A percentile compares a stretch with the other conserved stretches of the same genome.
These are phyloP conservation scores for Oxyria digyna DNA, from an alignment of 148 eudicot species.

Conservation along the genomic window DNA sequence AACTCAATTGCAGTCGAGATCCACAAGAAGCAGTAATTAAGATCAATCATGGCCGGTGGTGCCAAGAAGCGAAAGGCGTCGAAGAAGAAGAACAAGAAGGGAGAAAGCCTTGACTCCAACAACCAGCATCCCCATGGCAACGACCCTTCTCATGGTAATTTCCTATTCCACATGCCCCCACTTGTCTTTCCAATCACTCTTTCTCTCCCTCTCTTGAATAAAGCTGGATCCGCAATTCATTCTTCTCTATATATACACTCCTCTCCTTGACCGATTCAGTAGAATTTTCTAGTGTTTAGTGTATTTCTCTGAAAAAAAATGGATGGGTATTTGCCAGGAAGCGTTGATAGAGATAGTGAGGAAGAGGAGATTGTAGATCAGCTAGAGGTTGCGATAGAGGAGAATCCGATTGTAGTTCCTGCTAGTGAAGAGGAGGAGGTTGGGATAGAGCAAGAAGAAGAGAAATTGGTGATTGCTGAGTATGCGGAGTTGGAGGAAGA, in stretches of 20 bases:
- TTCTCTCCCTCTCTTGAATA: not conserved
- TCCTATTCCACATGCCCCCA: not conserved
- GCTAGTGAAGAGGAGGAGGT: constrained; percentile 15
- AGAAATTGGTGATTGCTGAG: constrained; percentile 10
- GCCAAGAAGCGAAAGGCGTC: constrained; percentile 72
- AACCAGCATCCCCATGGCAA: constrained; percentile 1
- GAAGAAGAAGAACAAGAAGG: constrained; percentile 49
- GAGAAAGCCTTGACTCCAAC: constrained; percentile 12
- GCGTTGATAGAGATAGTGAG: constrained; percentile 48
- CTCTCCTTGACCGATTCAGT: not conserved
- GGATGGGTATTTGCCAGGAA: constrained; percentile 40
- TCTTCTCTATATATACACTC: not conserved
- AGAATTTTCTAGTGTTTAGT: not conserved
- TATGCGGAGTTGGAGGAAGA: not conserved
- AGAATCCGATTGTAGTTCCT: constrained; percentile 7
- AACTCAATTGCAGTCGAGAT: not conserved
- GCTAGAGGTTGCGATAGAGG: constrained; percentile 16
- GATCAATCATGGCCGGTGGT: constrained; percentile 12
- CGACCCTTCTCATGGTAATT: constrained; percentile 36
- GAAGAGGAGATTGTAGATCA: constrained; percentile 16
- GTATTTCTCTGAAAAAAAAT: constrained; percentile 10
- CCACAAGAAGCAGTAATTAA: not conserved
- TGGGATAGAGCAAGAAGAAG: constrained; percentile 12
- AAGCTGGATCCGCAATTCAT: not conserved
- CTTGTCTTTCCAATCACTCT: constrained; percentile 3